Evolutionary conservation across 306 rosid species (phyloP), one percentile per base, ranked within the genome.

Genomic region (Trifolium repens): DNA sequence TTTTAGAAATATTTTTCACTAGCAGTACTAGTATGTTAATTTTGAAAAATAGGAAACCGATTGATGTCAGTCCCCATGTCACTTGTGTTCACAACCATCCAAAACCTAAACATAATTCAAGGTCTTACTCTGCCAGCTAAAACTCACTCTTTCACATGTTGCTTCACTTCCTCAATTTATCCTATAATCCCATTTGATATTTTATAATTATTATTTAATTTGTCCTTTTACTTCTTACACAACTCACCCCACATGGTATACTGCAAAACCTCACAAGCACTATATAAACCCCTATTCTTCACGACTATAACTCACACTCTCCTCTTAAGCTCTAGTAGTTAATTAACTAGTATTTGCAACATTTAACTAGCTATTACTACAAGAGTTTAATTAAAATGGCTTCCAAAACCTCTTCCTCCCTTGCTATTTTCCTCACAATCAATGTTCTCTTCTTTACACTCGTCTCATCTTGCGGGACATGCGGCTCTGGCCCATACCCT

Each of bases 381-480:
- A 65, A 46, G 73, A 74, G 80, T 35, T 74, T 63, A 44, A 5
- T 0, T 27, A 58, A 47, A 26, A 91, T 89, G 96, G 88, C 83
- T 82, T 81, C 96, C 73, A 91, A 84, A 85, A 69, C 77, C 10
- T n/a, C 63, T 35, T 72, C 90, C 43, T 84, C 92, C 49, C 77
- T 93, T 50, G 86, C 86, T n/a, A 82, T 93, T 69, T 91, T 91
- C 89, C 67, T 93, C 32, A 78, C 42, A 4, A 70, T 91, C 79
- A 91, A 93, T 78, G 58, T 93, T 50, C 85, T 93, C 82, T 91
- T 85, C 89, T 93, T 91, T 52, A 27, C 96, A 5, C 81, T 89
- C 7, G 91, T 80, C 35, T 85, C 79, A 11, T 76, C 92, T 53
- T 91, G 96, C 9, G 82, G 82, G 2, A 12, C 87, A 7, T 78